Percentiles rank a stretch among this genome's conserved stretches.
Evolutionary conservation across 139 green algal genomes (phyloP).

Genomic region (Micractinium conductrix): DNA sequence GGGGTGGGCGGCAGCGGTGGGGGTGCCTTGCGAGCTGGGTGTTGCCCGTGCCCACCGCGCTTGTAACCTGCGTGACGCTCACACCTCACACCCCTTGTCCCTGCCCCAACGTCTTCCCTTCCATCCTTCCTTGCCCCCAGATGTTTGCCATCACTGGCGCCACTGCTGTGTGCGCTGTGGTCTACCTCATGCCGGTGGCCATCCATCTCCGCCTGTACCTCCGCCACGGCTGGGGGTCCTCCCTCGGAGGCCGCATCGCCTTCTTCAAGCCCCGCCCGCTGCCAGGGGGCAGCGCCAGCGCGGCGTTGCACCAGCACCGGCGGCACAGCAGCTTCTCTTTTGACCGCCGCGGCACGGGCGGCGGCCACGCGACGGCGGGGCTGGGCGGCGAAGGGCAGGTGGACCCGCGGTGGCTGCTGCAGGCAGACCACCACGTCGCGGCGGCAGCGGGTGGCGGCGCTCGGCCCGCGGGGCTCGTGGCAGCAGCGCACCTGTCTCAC

Average conservation of each 20-base stretch:
- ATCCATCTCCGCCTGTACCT: conserved; percentile 54
- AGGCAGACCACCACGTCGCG: neutral
- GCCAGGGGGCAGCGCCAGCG: too few relatives aligned
- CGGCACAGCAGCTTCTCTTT: neutral
- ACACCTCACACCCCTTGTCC: neutral
- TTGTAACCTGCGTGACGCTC: neutral
- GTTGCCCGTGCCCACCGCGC: neutral
- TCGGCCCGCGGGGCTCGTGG: neutral
- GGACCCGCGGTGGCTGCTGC: conserved; percentile 9
- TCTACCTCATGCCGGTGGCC: conserved; percentile 57
- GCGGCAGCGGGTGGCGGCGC: neutral
- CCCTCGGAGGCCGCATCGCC: neutral
- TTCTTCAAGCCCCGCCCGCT: too few relatives aligned
- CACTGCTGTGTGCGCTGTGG: conserved; percentile 55
- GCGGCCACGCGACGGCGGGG: neutral
- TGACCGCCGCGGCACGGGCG: neutral
- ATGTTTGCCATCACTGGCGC: conserved; percentile 61
- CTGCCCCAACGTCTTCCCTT: neutral
- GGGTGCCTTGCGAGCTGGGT: neutral
- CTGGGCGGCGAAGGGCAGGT: too few relatives aligned
- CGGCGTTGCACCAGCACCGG: neutral
- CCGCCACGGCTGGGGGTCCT: neutral
- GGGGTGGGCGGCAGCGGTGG: neutral
- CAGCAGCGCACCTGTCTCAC: neutral
- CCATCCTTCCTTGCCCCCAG: neutral